Evolutionary conservation across 306 rosid species (phyloP).

Genomic region (Malus orientalis): DNA sequence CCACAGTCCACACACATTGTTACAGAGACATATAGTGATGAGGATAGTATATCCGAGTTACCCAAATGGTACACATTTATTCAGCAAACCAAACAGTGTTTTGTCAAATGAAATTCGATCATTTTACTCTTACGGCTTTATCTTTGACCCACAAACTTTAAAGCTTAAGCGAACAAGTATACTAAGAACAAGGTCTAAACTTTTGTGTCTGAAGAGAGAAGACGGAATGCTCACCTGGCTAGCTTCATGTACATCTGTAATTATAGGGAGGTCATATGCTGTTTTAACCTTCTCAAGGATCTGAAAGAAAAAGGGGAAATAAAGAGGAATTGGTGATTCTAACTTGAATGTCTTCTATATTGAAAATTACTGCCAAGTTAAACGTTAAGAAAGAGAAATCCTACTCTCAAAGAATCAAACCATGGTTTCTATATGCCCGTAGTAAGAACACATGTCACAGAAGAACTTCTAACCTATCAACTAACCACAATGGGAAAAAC

Average conservation of each 20-base stretch:
- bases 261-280: constrained; percentile 77
- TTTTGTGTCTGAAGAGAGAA: neutral
- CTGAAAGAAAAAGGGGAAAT: constrained; percentile 28
- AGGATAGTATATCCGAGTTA: neutral
- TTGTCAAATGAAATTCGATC: neutral
- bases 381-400: neutral
- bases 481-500: neutral
- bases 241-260: constrained; percentile 86
- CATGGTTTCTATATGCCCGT: neutral
- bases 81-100: neutral
- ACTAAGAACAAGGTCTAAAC: neutral
- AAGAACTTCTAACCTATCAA: neutral
- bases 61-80: neutral
- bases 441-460: neutral
- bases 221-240: constrained; percentile 45
- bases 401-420: neutral
- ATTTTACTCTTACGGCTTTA: neutral
- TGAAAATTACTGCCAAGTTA: neutral
- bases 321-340: neutral
- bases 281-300: constrained; percentile 90
- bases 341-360: neutral
- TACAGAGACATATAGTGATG: neutral
- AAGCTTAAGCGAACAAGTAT: neutral
- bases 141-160: neutral
- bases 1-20: neutral